A percentile compares a stretch with the other conserved stretches of the same genome.
These are phyloP conservation scores for Camellia granthamiana DNA, from an alignment of 148 eudicot genomes.

Conservation along the genomic window DNA sequence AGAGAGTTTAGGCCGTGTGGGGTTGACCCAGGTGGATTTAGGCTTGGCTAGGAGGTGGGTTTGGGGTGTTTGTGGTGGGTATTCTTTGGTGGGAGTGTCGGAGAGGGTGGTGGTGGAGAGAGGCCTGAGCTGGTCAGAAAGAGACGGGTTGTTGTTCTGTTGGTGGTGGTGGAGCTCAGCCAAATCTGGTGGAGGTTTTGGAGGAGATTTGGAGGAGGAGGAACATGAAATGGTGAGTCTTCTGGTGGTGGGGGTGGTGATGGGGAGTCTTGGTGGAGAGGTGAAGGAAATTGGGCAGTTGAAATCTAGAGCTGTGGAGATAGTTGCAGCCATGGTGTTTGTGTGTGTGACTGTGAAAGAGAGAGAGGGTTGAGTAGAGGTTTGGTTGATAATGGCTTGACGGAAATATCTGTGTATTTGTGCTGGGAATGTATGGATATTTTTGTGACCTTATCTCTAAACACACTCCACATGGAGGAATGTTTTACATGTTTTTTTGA, in stretches of 20 bases:
- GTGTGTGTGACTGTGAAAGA: neutral
- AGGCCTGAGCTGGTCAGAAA: conserved; percentile 73
- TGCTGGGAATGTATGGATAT: neutral
- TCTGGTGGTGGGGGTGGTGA: neutral
- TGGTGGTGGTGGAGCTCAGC: conserved; percentile 29
- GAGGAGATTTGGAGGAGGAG: conserved; percentile 42
- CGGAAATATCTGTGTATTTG: neutral
- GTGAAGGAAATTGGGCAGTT: conserved; percentile 37
- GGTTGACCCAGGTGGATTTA: conserved; percentile 90
- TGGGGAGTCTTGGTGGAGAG: conserved; percentile 20
- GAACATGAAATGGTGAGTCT: conserved; percentile 39
- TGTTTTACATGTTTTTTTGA: too few relatives aligned
- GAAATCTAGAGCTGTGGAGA: conserved; percentile 55
- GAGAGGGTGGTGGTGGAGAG: conserved; percentile 55
- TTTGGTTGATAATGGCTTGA: neutral
- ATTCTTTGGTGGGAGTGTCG: conserved; percentile 29
- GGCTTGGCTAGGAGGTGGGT: conserved; percentile 57
- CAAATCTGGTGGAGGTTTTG: conserved; percentile 37
- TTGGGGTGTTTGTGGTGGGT: conserved; percentile 20
- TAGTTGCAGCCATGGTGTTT: conserved; percentile 49
- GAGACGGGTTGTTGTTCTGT: conserved; percentile 41
- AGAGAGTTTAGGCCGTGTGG: conserved; percentile 62
- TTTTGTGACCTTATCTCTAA: conserved; percentile 10
- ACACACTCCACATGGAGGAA: too few relatives aligned
- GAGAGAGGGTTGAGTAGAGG: conserved; percentile 8